Evolutionary conservation across 345 rosid species (phyloP).

Genomic region (Trapa incisa): DNA sequence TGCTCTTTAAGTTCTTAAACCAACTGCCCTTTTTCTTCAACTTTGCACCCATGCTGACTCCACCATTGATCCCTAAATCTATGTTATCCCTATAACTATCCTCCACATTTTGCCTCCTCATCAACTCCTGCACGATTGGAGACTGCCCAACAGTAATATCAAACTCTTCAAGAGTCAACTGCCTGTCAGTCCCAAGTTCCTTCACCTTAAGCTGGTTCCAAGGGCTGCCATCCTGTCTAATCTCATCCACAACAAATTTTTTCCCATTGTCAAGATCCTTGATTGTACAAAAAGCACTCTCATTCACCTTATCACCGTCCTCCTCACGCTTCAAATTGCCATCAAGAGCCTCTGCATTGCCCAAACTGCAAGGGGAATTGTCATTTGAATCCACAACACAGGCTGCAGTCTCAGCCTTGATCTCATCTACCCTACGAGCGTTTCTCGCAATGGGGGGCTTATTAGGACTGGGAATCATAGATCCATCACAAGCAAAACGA

Average conservation of each 20-base stretch:
- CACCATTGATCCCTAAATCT: slow-evolving; percentile 27
- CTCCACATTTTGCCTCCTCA: slow-evolving; percentile 91
- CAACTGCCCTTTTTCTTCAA: slow-evolving; percentile 70
- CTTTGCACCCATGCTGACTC: slow-evolving; percentile 28
- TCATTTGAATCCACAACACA: slow-evolving; percentile 22
- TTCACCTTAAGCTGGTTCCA: slow-evolving; percentile 71
- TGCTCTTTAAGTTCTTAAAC: slow-evolving; percentile 65
- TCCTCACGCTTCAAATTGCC: slow-evolving; percentile 22
- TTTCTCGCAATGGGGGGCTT: slow-evolving; percentile 21
- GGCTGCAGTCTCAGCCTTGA: slow-evolving; percentile 14
- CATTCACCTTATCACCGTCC: slow-evolving; percentile 14
- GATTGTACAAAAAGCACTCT: slow-evolving; percentile 42
- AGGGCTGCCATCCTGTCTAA: slow-evolving; percentile 62
- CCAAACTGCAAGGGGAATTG: slow-evolving; percentile 14
- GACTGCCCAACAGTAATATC: slow-evolving; percentile 84
- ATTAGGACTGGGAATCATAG: slow-evolving; percentile 13
- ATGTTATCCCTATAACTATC: slow-evolving; percentile 38
- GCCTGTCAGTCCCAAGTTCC: slow-evolving; percentile 82
- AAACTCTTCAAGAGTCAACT: slow-evolving; percentile 92
- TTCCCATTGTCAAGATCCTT: slow-evolving; percentile 84
- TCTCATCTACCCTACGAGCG: slow-evolving; percentile 14
- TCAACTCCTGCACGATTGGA: slow-evolving; percentile 84
- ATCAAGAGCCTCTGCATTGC: slow-evolving; percentile 13
- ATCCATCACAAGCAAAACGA: slow-evolving; percentile 2
- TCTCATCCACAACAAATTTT: slow-evolving; percentile 78